phyloP scores from a whole-genome alignment of 768 basidiomycete genomes.

The Rhodotorula diobovata region DNA sequence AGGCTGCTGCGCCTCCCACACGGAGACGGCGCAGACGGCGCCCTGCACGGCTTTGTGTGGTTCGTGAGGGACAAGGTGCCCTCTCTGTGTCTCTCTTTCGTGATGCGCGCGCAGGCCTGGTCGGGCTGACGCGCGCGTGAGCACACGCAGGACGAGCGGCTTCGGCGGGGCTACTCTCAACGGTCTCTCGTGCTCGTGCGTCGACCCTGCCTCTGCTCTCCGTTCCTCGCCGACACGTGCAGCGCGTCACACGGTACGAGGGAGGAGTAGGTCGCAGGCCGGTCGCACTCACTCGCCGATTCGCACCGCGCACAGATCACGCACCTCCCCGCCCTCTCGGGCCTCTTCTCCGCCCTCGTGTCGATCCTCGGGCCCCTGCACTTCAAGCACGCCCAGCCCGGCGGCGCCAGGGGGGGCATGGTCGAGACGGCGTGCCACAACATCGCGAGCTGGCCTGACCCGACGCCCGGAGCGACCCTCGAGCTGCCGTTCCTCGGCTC shows the following conservation, averaged over 20 bases:
- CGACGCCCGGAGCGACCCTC: constrained; percentile 60
- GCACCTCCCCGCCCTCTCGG: constrained; percentile 59
- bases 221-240: constrained; percentile 51
- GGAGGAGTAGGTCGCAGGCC: too few species aligned
- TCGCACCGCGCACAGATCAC: constrained; percentile 50
- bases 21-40: neutral
- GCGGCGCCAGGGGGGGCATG: constrained; percentile 27
- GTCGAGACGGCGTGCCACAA: constrained; percentile 40
- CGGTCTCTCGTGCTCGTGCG: constrained; percentile 66
- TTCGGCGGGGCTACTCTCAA: constrained; percentile 70
- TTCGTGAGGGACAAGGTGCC: constrained; percentile 32
- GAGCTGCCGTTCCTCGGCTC: constrained; percentile 81
- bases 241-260: too few species aligned
- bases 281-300: too few species aligned
- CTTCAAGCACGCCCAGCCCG: constrained; percentile 37
- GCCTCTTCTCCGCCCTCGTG: constrained; percentile 67
- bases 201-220: constrained; percentile 44
- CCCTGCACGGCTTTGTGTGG: constrained; percentile 31
- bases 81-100: neutral
- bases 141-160: constrained; percentile 55
- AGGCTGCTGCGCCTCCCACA: neutral
- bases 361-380: constrained; percentile 66
- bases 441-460: constrained; percentile 56
- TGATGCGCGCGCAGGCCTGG: neutral
- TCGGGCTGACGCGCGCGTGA: too few species aligned